Percentiles rank a stretch among this genome's conserved stretches.
Conservation (phyloP, 208 protist genomes). For the Naegleria fowleri region DNA sequence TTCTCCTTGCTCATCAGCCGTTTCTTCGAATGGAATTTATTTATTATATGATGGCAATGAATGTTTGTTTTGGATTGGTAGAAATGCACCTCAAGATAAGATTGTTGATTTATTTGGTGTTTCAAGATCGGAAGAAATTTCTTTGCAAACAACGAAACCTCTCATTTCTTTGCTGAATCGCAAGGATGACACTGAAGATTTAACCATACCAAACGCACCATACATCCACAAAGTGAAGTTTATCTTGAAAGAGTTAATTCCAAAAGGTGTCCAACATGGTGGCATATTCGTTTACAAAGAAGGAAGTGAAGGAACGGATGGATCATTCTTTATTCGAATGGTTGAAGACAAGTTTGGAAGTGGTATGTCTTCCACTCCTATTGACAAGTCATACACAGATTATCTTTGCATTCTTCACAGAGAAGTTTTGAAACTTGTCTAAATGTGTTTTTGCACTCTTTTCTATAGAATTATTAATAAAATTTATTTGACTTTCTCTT, state of each 20-base stretch:
- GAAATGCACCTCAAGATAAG: not conserved
- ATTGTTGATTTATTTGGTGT: not conserved
- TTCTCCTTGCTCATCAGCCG: not conserved
- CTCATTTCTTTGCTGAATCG: not conserved
- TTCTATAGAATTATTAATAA: too few species aligned
- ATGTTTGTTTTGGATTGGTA: not conserved
- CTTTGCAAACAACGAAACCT: not conserved
- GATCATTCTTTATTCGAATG: constrained; percentile 13
- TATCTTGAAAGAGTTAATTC: not conserved
- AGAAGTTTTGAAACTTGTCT: not conserved
- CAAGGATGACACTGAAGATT: not conserved
- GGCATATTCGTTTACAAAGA: not conserved
- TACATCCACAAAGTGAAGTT: not conserved
- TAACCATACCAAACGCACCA: not conserved
- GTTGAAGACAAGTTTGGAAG: constrained; percentile 1
- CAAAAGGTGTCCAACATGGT: not conserved
- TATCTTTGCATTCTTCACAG: not conserved
- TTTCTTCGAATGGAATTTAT: not conserved
- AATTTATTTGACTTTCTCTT: not conserved
- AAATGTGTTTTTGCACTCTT: too few species aligned
- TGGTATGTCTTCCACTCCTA: not conserved
- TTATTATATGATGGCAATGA: not conserved
- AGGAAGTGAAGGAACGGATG: not conserved
- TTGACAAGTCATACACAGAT: not conserved
- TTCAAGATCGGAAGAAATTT: not conserved